Base-by-base conservation (phyloP, 768 basidiomycete genomes). In the Auricularia sp. region DNA sequence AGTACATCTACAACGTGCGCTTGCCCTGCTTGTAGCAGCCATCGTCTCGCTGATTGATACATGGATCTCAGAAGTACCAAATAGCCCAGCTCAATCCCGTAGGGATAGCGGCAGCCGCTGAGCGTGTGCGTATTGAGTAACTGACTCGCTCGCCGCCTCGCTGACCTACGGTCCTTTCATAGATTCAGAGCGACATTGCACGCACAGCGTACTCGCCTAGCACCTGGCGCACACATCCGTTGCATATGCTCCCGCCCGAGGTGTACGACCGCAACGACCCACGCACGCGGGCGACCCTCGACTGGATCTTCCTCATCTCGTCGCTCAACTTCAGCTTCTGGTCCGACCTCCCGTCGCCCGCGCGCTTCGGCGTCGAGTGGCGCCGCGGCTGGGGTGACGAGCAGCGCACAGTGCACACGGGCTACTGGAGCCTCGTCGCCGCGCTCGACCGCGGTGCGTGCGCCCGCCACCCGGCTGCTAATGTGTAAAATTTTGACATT, bases 261-360 rank as follows among this genome's bases (percentile, higher is more conserved):
- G 84, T 85, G 0, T 85, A 85, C 74, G 75, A 80, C 66, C 71
- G 81, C 8, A 69, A 75, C 12, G 74, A 86, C 63, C 81, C 85
- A 7, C 74, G 78, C 65, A 88, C 84, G 44, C 82, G 77, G 71
- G 74, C 77, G 51, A 82, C 81, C 59, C 77, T 94, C 35, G 78
- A 93, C 75, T 95, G 92, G 92, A 87, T 95, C 65, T 94, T 95
- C 74, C 82, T 91, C 66, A 86, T 95, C 51, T 93, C 88, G 2
- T 82, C 87, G 16, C 81, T 92, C 61, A 96, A 93, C 74, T 96
- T 91, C 74, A 90, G 83, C 70, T 96, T 91, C 74, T 95, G 94
- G 93, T 92, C 88, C 0, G 85, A 84, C 0, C 73, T 68, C 4
- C 68, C 77, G 3, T 84, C 82, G 39, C 21, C 60, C 18, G 53